Evolutionary conservation across 2,329 filamentous ascomycete genomes (phyloP).

Genomic region (Cytospora paraplurivora): DNA sequence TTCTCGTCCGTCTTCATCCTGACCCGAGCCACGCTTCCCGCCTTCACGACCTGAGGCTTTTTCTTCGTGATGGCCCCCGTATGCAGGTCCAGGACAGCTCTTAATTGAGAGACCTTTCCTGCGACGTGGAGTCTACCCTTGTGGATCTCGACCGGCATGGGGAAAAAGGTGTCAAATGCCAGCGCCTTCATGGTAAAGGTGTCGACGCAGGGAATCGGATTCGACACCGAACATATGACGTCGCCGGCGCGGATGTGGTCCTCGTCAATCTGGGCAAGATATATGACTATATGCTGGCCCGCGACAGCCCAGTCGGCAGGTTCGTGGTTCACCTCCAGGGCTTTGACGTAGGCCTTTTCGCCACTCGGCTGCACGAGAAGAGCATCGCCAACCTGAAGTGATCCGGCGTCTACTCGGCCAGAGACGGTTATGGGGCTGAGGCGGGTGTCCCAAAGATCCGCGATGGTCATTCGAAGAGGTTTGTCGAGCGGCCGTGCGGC

Average conservation of each 20-base stretch:
- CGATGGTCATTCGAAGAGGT: constrained; percentile 82
- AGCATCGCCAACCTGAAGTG: constrained; percentile 79
- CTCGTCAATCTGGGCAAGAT: constrained; percentile 81
- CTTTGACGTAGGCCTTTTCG: constrained; percentile 80
- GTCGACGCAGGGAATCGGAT: constrained; percentile 70
- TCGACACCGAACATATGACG: constrained; percentile 72
- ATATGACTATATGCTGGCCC: constrained; percentile 84
- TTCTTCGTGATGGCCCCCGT: constrained; percentile 78
- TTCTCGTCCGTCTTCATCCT: constrained; percentile 70
- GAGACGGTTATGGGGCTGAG: constrained; percentile 83
- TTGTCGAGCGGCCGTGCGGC: constrained; percentile 67
- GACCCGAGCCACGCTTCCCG: constrained; percentile 75
- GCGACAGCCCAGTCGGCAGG: constrained; percentile 86
- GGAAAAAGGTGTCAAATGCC: constrained; percentile 86
- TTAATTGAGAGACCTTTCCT: constrained; percentile 71
- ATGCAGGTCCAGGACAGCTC: constrained; percentile 76
- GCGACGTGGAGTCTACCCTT: constrained; percentile 79
- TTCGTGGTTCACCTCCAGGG: constrained; percentile 74
- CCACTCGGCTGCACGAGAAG: constrained; percentile 79
- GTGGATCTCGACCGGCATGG: constrained; percentile 88
- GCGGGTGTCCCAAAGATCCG: constrained; percentile 81
- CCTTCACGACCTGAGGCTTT: constrained; percentile 81
- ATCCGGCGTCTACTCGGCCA: constrained; percentile 83
- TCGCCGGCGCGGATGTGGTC: constrained; percentile 82
- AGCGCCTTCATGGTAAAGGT: constrained; percentile 81